Evolutionary conservation across 2,329 filamentous ascomycete genomes (phyloP).

Genomic region (Colletotrichum australisinense): DNA sequence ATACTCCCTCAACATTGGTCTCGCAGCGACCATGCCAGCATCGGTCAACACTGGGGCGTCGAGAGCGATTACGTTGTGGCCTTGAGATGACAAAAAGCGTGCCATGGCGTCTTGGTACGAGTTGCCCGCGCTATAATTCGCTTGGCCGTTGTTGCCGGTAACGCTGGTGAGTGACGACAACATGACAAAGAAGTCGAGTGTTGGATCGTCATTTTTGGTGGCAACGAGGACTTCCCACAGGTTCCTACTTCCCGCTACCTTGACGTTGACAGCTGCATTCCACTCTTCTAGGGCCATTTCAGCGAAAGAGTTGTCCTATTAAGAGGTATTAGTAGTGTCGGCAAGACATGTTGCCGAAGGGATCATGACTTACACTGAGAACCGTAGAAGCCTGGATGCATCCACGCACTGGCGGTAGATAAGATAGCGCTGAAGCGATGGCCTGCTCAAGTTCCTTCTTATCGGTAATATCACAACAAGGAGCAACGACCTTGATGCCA

Average conservation of each 20-base stretch:
- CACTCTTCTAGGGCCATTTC: slow-evolving; percentile 43
- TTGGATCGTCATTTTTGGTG: not conserved
- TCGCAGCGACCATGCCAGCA: slow-evolving; percentile 40
- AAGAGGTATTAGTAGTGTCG: not conserved
- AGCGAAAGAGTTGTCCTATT: slow-evolving; percentile 44
- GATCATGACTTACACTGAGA: slow-evolving; percentile 38
- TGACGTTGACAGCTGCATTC: slow-evolving; percentile 43
- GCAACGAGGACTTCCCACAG: slow-evolving; percentile 44
- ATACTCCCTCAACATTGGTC: slow-evolving; percentile 16
- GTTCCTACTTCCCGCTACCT: slow-evolving; percentile 45
- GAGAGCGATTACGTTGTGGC: slow-evolving; percentile 57
- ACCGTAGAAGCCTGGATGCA: slow-evolving; percentile 58
- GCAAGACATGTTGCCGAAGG: not conserved
- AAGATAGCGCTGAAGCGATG: slow-evolving; percentile 28
- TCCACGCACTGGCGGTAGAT: slow-evolving; percentile 49
- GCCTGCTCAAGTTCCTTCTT: slow-evolving; percentile 35
- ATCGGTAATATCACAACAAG: slow-evolving; percentile 39
- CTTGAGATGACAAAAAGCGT: slow-evolving; percentile 49
- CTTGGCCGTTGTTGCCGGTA: slow-evolving; percentile 48
- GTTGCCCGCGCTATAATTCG: slow-evolving; percentile 58
- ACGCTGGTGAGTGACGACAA: slow-evolving; percentile 44
- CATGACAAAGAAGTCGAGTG: slow-evolving; percentile 50
- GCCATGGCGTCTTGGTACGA: slow-evolving; percentile 54
- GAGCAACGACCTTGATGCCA: not conserved
- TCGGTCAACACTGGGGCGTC: slow-evolving; percentile 54